Percentiles rank a stretch among this genome's conserved stretches.
Evolutionary conservation across 805 yeast genomes (phyloP).

Genomic region (Starmera amethionina): DNA sequence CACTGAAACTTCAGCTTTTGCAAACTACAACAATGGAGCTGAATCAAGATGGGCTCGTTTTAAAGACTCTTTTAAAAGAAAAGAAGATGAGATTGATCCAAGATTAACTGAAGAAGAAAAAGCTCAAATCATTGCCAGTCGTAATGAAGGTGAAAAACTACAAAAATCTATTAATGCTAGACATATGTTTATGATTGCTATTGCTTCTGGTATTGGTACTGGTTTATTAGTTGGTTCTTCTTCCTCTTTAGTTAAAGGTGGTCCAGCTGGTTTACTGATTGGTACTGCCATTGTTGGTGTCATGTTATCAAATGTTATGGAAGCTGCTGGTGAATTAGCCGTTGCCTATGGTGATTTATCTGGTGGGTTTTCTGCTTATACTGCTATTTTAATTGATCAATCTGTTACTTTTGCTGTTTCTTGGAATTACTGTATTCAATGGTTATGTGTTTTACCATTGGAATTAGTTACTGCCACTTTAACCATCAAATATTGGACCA

Average conservation of each 20-base stretch:
- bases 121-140: conserved; percentile 13
- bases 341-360: conserved; percentile 28
- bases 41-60: conserved; percentile 18
- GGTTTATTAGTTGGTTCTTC: conserved; percentile 70
- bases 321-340: conserved; percentile 47
- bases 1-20: conserved; percentile 8
- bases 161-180: conserved; percentile 31
- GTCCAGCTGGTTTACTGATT: conserved; percentile 53
- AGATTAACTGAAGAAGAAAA: conserved; percentile 31
- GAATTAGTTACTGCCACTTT: conserved; percentile 48
- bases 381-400: conserved; percentile 32
- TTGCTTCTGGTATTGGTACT: conserved; percentile 70
- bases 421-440: conserved; percentile 46
- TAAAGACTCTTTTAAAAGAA: conserved; percentile 23
- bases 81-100: conserved; percentile 28
- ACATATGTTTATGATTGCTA: conserved; percentile 65
- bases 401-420: conserved; percentile 57
- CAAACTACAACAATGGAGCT: background rate
- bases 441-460: conserved; percentile 45
- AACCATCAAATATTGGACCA: conserved; percentile 38
- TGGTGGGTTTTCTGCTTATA: conserved; percentile 31
- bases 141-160: conserved; percentile 23
- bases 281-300: conserved; percentile 53
- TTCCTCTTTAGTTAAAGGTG: conserved; percentile 44
- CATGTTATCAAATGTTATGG: conserved; percentile 50